These are phyloP conservation scores for Fusarium abutilonis DNA, from an alignment of 2,329 filamentous ascomycete genomes.

Conservation along the genomic window DNA sequence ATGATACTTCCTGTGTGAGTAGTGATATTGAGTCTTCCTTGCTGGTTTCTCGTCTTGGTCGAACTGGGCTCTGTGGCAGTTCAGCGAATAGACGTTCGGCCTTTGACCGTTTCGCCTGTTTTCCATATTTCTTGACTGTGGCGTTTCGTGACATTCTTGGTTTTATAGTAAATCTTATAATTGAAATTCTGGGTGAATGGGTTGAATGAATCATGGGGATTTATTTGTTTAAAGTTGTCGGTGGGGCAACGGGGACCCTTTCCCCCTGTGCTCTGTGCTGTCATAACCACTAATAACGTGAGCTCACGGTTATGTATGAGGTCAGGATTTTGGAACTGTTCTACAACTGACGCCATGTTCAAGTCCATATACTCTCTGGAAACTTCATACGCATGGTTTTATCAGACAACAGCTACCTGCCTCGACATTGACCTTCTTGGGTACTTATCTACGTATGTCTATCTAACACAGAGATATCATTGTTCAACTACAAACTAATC, in stretches of 20 bases:
- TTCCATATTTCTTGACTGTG: constrained; percentile 62
- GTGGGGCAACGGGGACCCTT: constrained; percentile 35
- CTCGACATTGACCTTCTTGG: no score
- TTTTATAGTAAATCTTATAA: not conserved
- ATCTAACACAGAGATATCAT: no score
- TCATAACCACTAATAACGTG: not conserved
- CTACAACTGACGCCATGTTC: not conserved
- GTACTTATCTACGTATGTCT: no score
- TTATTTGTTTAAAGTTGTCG: constrained; percentile 33
- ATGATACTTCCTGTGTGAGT: constrained; percentile 50
- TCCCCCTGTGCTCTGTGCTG: not conserved
- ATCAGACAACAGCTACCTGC: no score
- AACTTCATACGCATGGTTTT: no score
- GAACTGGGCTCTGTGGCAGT: constrained; percentile 61
- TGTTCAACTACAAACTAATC: no score
- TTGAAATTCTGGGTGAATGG: not conserved
- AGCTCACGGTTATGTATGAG: not conserved
- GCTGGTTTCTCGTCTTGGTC: constrained; percentile 40
- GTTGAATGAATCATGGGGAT: not conserved
- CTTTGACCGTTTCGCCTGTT: constrained; percentile 57
- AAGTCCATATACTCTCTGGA: no score
- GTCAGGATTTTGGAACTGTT: not conserved
- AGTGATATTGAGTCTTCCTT: constrained; percentile 46
- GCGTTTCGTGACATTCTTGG: constrained; percentile 58
- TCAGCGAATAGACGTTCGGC: constrained; percentile 62